Evolutionary conservation across 495 filamentous ascomycete species (phyloP).

Genomic region (Pyrenula massariospora): DNA sequence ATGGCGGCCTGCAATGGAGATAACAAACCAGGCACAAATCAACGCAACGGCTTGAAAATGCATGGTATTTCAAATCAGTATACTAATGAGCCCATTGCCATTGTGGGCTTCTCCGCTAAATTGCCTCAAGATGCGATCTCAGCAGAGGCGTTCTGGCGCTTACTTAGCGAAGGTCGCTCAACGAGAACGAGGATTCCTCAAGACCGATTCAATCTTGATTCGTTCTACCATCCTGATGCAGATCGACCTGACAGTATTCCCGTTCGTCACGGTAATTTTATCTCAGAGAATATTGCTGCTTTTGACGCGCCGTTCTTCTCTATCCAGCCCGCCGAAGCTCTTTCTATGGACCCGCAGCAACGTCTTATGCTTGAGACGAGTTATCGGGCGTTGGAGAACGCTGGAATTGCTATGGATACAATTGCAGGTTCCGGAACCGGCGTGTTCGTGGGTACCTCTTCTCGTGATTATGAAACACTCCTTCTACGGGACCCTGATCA

Average conservation of each 20-base stretch:
- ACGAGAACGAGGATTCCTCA: constrained; percentile 23
- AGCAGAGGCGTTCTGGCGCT: constrained; percentile 46
- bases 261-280: constrained; percentile 28
- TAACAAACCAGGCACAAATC: no score
- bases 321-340: constrained; percentile 31
- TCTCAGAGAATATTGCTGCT: constrained; percentile 28
- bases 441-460: constrained; percentile 13
- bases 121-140: constrained; percentile 40
- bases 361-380: constrained; percentile 13
- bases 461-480: no score
- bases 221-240: constrained; percentile 25
- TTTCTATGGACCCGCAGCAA: constrained; percentile 17
- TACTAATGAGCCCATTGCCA: constrained; percentile 45
- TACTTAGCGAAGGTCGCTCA: constrained; percentile 34
- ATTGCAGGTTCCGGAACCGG: constrained; percentile 11
- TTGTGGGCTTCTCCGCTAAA: constrained; percentile 47
- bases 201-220: constrained; percentile 25
- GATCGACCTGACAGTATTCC: constrained; percentile 24
- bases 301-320: constrained; percentile 38
- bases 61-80: no score
- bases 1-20: no score
- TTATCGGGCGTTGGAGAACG: constrained; percentile 20
- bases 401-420: constrained; percentile 17
- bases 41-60: no score
- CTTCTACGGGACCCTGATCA: no score